These are phyloP conservation scores for Nemania sp. DNA, from an alignment of 2,329 filamentous ascomycete species.

Conservation along the genomic window DNA sequence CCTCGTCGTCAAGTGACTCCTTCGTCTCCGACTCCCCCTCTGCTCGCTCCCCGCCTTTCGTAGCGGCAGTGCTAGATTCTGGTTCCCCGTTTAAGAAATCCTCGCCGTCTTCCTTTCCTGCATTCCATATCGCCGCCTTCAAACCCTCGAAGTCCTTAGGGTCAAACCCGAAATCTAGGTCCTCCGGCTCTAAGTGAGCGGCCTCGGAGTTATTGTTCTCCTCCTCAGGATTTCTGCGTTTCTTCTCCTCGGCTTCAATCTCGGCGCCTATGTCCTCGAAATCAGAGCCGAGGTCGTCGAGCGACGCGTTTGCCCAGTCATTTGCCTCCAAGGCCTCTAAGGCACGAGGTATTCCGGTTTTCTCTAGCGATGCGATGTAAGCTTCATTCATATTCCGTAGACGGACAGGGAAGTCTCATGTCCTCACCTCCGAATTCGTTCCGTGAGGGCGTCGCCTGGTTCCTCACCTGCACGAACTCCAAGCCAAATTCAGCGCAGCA, in stretches of 20 bases:
- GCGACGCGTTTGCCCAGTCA: conserved; percentile 66
- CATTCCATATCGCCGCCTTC: conserved; percentile 63
- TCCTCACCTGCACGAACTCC: conserved; percentile 71
- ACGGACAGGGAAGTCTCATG: too few relatives aligned
- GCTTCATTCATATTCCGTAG: neutral
- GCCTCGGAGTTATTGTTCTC: conserved; percentile 44
- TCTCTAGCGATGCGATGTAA: conserved; percentile 58
- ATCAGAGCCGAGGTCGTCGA: conserved; percentile 51
- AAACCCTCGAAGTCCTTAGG: conserved; percentile 65
- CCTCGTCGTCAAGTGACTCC: conserved; percentile 56
- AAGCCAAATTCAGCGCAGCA: conserved; percentile 67
- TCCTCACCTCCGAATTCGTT: conserved; percentile 70
- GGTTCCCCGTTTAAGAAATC: conserved; percentile 40
- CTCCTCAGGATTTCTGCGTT: conserved; percentile 42
- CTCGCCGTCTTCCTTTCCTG: conserved; percentile 43
- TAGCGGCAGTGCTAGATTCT: conserved; percentile 39
- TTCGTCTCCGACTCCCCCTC: conserved; percentile 55
- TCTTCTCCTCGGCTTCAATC: conserved; percentile 41
- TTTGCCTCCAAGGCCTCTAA: conserved; percentile 73
- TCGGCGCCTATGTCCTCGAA: conserved; percentile 53
- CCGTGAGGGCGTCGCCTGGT: conserved; percentile 53
- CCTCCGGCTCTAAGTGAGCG: conserved; percentile 58
- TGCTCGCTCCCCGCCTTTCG: conserved; percentile 38
- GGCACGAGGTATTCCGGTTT: conserved; percentile 68
- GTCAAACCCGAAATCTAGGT: conserved; percentile 65